Conservation (phyloP, 2,329 filamentous ascomycete species). For the Aschersonia sp. region DNA sequence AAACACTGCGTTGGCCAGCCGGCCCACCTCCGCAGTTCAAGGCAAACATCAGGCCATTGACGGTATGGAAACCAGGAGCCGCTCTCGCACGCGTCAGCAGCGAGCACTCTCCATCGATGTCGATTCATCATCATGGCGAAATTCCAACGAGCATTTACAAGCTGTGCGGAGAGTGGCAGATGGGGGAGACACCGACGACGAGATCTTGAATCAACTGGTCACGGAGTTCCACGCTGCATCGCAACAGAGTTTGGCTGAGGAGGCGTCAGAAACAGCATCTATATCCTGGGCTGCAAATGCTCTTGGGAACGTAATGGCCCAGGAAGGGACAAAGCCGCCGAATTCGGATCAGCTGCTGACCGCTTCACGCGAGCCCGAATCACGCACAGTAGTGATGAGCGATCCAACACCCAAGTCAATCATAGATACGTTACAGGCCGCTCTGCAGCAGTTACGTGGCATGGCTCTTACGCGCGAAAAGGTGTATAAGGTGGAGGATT, state of each 20-base stretch:
- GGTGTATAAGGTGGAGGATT: slow-evolving; percentile 59
- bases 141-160: slow-evolving; percentile 3
- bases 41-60: background rate
- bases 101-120: background rate
- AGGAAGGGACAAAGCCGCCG: too few species aligned
- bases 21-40: background rate
- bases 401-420: slow-evolving; percentile 11
- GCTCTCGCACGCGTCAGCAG: slow-evolving; percentile 7
- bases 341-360: background rate
- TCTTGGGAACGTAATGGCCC: too few species aligned
- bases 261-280: slow-evolving; percentile 2
- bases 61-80: slow-evolving; percentile 8
- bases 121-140: background rate
- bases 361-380: too few species aligned
- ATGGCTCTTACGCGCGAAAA: slow-evolving; percentile 49
- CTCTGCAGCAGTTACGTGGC: slow-evolving; percentile 41
- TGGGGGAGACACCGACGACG: slow-evolving; percentile 23
- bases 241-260: slow-evolving; percentile 14
- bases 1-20: too few species aligned
- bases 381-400: background rate
- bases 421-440: slow-evolving; percentile 17
- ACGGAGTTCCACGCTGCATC: slow-evolving; percentile 25
- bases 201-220: slow-evolving; percentile 25
- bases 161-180: slow-evolving; percentile 7
- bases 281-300: too few species aligned